Conservation (phyloP, 352 stramenopile genomes). For the Vaucheria bursata region DNA sequence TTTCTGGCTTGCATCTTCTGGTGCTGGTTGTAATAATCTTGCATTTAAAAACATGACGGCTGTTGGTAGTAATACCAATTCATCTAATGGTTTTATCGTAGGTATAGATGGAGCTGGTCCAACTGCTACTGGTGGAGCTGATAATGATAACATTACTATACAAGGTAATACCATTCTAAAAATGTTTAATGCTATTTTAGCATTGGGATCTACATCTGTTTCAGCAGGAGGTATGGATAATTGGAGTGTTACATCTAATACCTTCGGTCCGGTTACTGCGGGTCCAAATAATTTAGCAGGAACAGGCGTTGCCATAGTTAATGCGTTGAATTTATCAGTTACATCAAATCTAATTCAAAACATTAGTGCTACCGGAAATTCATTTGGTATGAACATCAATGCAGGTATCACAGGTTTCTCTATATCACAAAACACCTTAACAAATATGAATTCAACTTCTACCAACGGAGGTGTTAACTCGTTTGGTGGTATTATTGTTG, state of each 20-base stretch:
- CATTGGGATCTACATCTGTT: not conserved
- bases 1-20: not conserved
- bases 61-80: not conserved
- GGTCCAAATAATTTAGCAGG: not conserved
- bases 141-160: constrained; percentile 3
- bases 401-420: not conserved
- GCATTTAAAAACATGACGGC: not conserved
- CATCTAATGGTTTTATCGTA: not conserved
- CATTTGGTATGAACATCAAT: not conserved
- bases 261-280: not conserved
- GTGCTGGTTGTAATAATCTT: not conserved
- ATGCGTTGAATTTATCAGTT: not conserved
- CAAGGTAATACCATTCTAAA: not conserved
- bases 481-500: not conserved
- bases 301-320: not conserved
- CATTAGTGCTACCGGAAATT: not conserved
- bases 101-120: not conserved
- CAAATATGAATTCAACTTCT: not conserved
- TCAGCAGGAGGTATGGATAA: constrained; percentile 4
- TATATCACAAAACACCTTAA: not conserved
- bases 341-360: not conserved
- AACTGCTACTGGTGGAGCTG: not conserved
- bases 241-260: not conserved
- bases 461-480: not conserved
- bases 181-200: not conserved